Base-by-base conservation (phyloP, 495 filamentous ascomycete genomes). In the Lophium mytilinum region DNA sequence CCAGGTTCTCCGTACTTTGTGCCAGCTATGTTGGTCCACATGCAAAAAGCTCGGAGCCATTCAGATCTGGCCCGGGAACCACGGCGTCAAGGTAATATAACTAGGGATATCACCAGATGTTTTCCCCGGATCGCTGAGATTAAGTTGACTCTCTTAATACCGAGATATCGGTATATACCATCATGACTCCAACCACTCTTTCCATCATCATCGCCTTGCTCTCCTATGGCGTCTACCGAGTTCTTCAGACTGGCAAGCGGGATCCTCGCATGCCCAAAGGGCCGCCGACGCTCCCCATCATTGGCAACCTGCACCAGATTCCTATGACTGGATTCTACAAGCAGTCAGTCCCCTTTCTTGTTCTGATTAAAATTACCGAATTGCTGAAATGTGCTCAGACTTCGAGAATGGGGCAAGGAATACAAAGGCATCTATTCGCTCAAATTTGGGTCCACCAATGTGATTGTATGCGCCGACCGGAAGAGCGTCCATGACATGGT, bases 381-480 rank as follows among this genome's bases (percentile, higher is more conserved):
- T 30, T 30, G 24, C 24, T 30, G 6, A 30, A 2, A 6, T 30
- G 6, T 30, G 3, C 6, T 18, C n/a, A 47, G 43, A 19, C 14
- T 47, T 47, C 43, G 43, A 21, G 43, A 15, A 47, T 47, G 43
- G 43, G 43, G 43, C 10, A 47, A 47, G 21, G 43, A 47, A 47
- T 47, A 15, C 18, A 19, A 19, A 11, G 43, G 43, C 15, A 21
- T 47, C 15, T 47, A 17, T n/a, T 15, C 14, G 2, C 21, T 47
- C n/a, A 47, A 47, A 21, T 47, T 47, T 18, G 43, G 43, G 1
- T 47, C 43, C 10, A 18, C 43, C 10, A 47, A 47, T 19, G 43
- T 47, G 10, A 47, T 47, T 5, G 43, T 47, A 11, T 19, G 15
- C 18, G 15, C n/a, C 2, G 43, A 47, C 19, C 15, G 43, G 10